Evolutionary conservation across 2,329 filamentous ascomycete genomes (phyloP).

Genomic region (Phyllachora maydis): DNA sequence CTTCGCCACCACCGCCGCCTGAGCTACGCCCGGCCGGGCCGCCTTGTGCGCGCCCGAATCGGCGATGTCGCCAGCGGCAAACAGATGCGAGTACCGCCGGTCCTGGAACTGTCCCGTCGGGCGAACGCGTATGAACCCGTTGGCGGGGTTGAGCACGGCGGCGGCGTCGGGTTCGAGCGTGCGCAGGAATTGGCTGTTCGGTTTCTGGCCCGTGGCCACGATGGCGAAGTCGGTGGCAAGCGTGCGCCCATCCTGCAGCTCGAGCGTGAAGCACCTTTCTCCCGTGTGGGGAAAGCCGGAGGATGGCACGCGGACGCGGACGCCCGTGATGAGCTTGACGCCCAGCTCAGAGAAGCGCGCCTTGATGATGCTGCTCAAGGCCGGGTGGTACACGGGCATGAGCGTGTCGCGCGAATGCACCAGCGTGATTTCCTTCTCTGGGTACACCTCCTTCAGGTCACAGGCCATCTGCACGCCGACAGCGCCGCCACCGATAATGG

Average conservation of each 20-base stretch:
- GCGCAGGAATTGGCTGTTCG: constrained; percentile 18
- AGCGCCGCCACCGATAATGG: constrained; percentile 21
- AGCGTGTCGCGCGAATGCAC: constrained; percentile 22
- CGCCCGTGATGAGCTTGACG: constrained; percentile 11
- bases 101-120: constrained; percentile 23
- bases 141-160: constrained; percentile 8
- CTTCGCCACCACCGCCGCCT: constrained; percentile 19
- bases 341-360: constrained; percentile 15
- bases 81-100: constrained; percentile 17
- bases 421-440: constrained; percentile 21
- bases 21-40: constrained; percentile 19
- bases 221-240: constrained; percentile 20
- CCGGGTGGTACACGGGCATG: constrained; percentile 19
- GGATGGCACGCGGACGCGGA: constrained; percentile 8
- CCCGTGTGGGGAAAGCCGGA: constrained; percentile 7
- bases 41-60: constrained; percentile 20
- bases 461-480: constrained; percentile 27
- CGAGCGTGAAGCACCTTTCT: constrained; percentile 7
- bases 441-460: constrained; percentile 24
- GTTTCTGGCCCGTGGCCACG: constrained; percentile 24
- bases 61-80: constrained; percentile 29
- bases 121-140: constrained; percentile 17
- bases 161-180: constrained; percentile 7
- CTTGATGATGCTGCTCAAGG: constrained; percentile 16
- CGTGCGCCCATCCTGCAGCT: constrained; percentile 11